These are phyloP conservation scores for Paecilomyces fulvus DNA, from an alignment of 2,329 filamentous ascomycete genomes.

Conservation along the genomic window DNA sequence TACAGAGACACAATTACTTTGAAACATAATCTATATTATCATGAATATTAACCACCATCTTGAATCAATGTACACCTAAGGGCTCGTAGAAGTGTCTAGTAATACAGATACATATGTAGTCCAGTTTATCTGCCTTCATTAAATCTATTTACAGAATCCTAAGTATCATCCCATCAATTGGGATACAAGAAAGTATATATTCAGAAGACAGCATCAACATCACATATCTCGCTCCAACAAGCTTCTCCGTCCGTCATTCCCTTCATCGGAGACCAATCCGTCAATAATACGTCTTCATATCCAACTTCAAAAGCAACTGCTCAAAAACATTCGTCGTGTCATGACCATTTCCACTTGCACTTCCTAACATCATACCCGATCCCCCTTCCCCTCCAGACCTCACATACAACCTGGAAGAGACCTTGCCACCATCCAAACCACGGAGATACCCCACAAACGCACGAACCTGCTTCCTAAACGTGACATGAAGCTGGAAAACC, in stretches of 20 bases:
- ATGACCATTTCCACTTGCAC: background rate
- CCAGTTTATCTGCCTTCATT: background rate
- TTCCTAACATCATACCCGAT: conserved; percentile 12
- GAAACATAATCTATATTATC: background rate
- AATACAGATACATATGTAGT: background rate
- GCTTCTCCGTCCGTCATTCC: background rate
- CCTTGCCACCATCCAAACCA: conserved; percentile 57
- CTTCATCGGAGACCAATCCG: background rate
- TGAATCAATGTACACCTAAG: background rate
- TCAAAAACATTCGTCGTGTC: conserved; percentile 54
- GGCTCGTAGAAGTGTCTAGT: background rate
- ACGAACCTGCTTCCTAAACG: conserved; percentile 62
- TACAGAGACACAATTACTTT: background rate
- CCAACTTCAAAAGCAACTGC: conserved; percentile 59
- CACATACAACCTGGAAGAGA: conserved; percentile 30
- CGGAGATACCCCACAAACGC: conserved; percentile 66
- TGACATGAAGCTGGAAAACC: conserved; percentile 49
- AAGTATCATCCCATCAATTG: background rate
- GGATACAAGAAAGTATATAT: background rate
- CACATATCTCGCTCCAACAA: background rate
- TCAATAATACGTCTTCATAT: conserved; percentile 61
- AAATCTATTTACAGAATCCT: background rate
- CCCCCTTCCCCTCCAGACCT: conserved; percentile 17
- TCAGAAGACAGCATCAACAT: background rate
- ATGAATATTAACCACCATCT: too few relatives aligned